Base-by-base conservation (phyloP, 805 yeast species). In the Saccharomycopsis lassenensis region DNA sequence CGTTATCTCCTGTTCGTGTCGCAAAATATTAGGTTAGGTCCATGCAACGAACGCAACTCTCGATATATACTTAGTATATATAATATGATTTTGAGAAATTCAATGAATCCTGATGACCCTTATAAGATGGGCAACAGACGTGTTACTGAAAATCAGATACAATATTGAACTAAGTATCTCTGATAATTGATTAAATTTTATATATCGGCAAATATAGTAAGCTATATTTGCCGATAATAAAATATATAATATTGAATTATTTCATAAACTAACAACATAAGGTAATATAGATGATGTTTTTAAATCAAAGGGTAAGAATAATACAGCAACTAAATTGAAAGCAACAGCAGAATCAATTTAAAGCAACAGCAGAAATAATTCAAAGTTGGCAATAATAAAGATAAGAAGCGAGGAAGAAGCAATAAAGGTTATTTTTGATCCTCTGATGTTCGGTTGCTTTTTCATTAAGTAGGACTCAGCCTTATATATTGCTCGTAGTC, bases 101-200 rank as follows among this genome's bases (percentile, higher is more conserved):
- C 8, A 23, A 15, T 19, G 35, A 36, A 43, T 40, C 48, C 33
- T 43, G 41, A 45, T 45, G 46, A 37, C 46, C 45, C 45, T 43
- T 20, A 45, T 45, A 37, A 31, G 29, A 37, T 39, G 46, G 48
- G 48, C 48, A 40, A 43, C 39, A 45, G 43, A 43, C 42, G 48
- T 40, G 43, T 38, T 45, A 45, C 44, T 39, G 28, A 36, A 39
- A 26, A 24, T 28, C 24, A 33, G 33, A 27, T 27, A 27, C 33
- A 37, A 37, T 27, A 29, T 43, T 33, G 34, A 24, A 37, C 33
- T 28, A 37, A 37, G 16, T 22, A 31, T 26, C 24, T 34, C 29
- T 21, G 27, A 30, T 43, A 37, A 34, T 19, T 29, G 31, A 28
- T 21, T 31, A 30, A 40, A 11, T 24, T 30, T 36, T 37, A 37